Evolutionary conservation across 306 rosid species (phyloP).

Genomic region (Vigna nakashimae): DNA sequence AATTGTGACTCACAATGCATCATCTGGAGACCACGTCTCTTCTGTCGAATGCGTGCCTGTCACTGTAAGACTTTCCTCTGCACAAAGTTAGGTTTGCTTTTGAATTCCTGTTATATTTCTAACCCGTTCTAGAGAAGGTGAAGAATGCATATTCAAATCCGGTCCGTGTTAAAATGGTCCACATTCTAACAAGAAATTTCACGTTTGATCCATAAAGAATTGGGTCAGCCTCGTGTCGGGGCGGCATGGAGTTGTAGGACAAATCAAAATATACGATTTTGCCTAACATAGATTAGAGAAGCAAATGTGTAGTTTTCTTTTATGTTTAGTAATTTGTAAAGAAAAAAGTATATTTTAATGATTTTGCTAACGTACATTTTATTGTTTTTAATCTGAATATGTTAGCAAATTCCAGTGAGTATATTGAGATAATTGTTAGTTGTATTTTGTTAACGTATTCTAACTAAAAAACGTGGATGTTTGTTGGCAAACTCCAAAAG

Average conservation of each 20-base stretch:
- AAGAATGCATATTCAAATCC: constrained; percentile 47
- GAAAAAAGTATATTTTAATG: not conserved
- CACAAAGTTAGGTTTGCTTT: constrained; percentile 53
- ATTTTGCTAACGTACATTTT: not conserved
- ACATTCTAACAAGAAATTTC: constrained; percentile 54
- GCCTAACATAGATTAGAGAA: constrained; percentile 45
- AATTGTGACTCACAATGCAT: constrained; percentile 41
- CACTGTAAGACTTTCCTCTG: constrained; percentile 50
- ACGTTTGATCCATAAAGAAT: constrained; percentile 54
- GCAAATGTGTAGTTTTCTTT: constrained; percentile 37
- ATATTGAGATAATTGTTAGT: not conserved
- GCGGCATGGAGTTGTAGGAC: constrained; percentile 41
- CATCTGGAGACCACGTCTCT: constrained; percentile 47
- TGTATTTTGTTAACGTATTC: not conserved
- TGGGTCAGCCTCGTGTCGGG: constrained; percentile 45
- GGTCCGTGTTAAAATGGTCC: constrained; percentile 46
- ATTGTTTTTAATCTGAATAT: too few relatives aligned
- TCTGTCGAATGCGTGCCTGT: constrained; percentile 48
- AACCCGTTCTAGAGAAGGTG: constrained; percentile 54
- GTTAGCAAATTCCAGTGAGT: not conserved
- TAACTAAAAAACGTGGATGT: not conserved
- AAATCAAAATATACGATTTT: constrained; percentile 38
- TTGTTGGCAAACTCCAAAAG: not conserved
- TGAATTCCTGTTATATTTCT: constrained; percentile 50
- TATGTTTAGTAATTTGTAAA: constrained; percentile 38